Evolutionary conservation across 805 yeast genomes (phyloP), one percentile per base, ranked within the genome.

Genomic region (Yarrowia deformans): DNA sequence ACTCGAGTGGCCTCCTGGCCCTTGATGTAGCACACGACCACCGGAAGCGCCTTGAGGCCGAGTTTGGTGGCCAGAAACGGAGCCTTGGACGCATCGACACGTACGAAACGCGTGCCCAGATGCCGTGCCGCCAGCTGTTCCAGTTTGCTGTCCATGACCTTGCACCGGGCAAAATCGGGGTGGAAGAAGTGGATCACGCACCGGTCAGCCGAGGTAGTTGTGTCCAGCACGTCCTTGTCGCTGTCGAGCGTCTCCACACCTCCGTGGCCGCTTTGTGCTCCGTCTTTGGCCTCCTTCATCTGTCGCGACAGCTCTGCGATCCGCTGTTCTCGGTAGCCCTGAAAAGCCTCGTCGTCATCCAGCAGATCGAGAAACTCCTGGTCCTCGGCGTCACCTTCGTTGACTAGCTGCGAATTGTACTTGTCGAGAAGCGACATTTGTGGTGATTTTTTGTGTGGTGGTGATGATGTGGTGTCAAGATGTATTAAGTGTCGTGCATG

Each of bases 61-160:
- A 92, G 81, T 74, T 86, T 87, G 1, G 86, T 79, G 5, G 87
- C 91, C 55, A 92, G 79, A 74, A 91, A 91, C 3, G 96, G 93
- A 1, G 93, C 90, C 46, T 84, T 79, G 43, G 81, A 84, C 0
- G 90, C 97, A 68, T 83, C 81, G 4, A 90, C 83, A 56, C 84
- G 81, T 14, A 78, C 67, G 40, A 74, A 73, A 50, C 81, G 81
- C 1, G 90, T 81, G 1, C 80, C 79, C 58, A 88, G 74, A 77
- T 91, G 90, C 71, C 84, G 85, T 69, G 82, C 82, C 0, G 94
- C 87, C 8, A 91, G 74, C 32, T 19, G 18, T 19, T 72, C 69
- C 37, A 84, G 72, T 70, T 82, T 81, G 4, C 80, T 75, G 70
- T 87, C 85, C 89, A 91, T 85, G 23, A 81, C 77, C 55, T 78